Evolutionary conservation across 495 filamentous ascomycete species (phyloP).

Genomic region (Darksidea phi): DNA sequence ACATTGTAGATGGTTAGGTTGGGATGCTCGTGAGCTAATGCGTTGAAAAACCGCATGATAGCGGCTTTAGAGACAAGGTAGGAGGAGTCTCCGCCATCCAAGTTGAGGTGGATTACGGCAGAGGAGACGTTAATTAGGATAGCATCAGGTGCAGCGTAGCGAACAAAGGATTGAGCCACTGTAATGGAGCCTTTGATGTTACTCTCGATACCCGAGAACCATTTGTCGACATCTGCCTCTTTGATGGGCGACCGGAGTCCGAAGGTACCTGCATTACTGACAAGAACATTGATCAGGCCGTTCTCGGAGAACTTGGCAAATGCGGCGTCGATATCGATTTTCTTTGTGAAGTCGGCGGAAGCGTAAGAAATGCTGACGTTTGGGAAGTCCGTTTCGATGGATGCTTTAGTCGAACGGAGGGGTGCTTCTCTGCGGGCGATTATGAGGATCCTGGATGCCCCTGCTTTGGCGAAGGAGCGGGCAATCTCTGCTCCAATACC

Average conservation of each 20-base stretch:
- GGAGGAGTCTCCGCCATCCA: not conserved
- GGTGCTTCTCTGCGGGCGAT: conserved; percentile 7
- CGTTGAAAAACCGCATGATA: not conserved
- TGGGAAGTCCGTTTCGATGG: conserved; percentile 3
- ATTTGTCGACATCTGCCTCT: no score
- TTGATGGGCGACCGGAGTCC: no score
- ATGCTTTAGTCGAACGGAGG: not conserved
- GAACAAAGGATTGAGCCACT: no score
- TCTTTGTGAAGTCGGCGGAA: no score
- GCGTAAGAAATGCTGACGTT: no score
- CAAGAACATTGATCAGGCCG: no score
- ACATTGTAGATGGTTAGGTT: conserved; percentile 1
- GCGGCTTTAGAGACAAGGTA: conserved; percentile 4
- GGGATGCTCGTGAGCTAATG: not conserved
- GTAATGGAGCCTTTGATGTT: no score
- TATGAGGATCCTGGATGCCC: conserved; percentile 8
- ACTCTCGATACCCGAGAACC: no score
- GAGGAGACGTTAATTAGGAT: conserved; percentile 5
- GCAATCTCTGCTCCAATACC: conserved; percentile 19
- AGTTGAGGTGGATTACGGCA: conserved; percentile 32
- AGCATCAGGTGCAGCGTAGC: no score
- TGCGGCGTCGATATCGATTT: no score
- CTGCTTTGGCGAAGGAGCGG: conserved; percentile 6
- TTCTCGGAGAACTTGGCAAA: no score
- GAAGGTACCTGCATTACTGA: no score